Evolutionary conservation across 768 basidiomycete genomes (phyloP).

Genomic region (Hygrophorus russula): DNA sequence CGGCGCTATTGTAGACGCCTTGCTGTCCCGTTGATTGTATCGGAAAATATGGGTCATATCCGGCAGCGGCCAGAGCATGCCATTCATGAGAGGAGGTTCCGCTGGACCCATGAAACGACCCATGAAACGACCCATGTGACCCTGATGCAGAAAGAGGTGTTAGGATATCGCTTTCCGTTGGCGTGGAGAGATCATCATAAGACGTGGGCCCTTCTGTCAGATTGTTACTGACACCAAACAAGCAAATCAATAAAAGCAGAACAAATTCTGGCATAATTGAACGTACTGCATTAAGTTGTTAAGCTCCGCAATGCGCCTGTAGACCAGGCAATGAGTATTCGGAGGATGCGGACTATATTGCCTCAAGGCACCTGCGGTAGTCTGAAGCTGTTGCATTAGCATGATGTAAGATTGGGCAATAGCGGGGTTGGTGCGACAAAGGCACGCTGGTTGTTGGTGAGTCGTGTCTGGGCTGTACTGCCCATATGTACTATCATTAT

Average conservation of each 20-base stretch:
- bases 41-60: constrained; percentile 65
- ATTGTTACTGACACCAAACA: constrained; percentile 31
- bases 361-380: constrained; percentile 41
- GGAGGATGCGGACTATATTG: constrained; percentile 51
- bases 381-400: constrained; percentile 54
- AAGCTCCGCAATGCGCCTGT: constrained; percentile 49
- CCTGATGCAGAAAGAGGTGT: constrained; percentile 41
- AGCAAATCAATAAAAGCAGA: neutral
- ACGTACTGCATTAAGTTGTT: constrained; percentile 58
- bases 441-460: constrained; percentile 34
- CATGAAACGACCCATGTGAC: constrained; percentile 35
- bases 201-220: constrained; percentile 31
- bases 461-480: constrained; percentile 23
- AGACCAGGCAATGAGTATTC: constrained; percentile 42
- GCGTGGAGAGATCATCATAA: constrained; percentile 41
- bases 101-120: constrained; percentile 25
- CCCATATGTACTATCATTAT: constrained; percentile 11
- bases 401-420: constrained; percentile 47
- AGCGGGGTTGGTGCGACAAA: constrained; percentile 54
- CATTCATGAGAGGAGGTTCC: constrained; percentile 52
- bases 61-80: constrained; percentile 41
- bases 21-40: constrained; percentile 33
- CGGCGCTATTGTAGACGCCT: constrained; percentile 44
- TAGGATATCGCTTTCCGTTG: constrained; percentile 54
- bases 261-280: neutral